Percentiles rank a stretch among this genome's conserved stretches.
These are phyloP conservation scores for Rhizopogon sp. DNA, from an alignment of 768 basidiomycete species.

Conservation along the genomic window DNA sequence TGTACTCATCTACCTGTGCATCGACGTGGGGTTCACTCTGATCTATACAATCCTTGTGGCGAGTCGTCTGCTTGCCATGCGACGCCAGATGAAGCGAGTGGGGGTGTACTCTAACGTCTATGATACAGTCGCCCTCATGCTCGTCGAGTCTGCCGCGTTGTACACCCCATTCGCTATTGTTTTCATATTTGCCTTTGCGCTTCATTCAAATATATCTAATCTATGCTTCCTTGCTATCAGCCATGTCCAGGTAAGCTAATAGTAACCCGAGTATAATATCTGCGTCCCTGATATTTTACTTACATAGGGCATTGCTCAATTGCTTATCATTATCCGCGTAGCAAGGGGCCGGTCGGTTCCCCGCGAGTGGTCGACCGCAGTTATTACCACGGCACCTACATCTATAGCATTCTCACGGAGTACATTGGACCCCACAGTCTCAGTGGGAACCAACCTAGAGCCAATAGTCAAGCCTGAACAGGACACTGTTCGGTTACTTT, in stretches of 20 bases:
- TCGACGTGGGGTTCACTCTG: constrained; percentile 26
- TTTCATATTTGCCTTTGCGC: constrained; percentile 20
- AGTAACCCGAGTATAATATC: neutral
- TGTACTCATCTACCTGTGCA: constrained; percentile 23
- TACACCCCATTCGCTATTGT: constrained; percentile 18
- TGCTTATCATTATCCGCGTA: constrained; percentile 34
- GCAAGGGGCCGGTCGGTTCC: constrained; percentile 22
- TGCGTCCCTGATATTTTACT: neutral
- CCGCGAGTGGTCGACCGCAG: neutral
- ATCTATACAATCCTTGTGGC: constrained; percentile 28
- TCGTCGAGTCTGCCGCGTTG: constrained; percentile 24
- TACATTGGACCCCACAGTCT: constrained; percentile 2
- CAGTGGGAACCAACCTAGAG: neutral
- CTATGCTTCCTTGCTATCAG: no score
- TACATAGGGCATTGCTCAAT: constrained; percentile 30
- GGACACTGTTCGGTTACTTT: neutral
- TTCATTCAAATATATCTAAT: no score
- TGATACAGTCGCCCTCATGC: constrained; percentile 20
- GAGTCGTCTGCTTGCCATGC: constrained; percentile 19
- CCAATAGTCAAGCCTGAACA: neutral
- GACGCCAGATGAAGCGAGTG: constrained; percentile 10
- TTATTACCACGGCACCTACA: neutral
- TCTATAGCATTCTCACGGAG: neutral
- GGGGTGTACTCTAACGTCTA: constrained; percentile 16
- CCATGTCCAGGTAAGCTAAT: neutral